phyloP scores from a whole-genome alignment of 768 basidiomycete species.

The Nidularia sp. region DNA sequence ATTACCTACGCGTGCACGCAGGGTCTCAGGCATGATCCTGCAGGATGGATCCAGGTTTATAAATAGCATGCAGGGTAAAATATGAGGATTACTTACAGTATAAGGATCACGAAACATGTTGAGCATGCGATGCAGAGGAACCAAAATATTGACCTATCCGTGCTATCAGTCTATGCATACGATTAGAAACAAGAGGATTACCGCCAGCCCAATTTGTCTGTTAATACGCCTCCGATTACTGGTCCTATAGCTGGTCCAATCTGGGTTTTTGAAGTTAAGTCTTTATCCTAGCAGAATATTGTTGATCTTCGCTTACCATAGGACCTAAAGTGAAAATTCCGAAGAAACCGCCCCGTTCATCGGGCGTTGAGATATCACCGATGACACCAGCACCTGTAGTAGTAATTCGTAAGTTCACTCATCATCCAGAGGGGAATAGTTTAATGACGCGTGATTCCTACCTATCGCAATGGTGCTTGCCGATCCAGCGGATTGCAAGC shows the following conservation, averaged over 20 bases:
- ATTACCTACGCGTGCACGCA: constrained; percentile 51
- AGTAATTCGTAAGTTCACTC: neutral
- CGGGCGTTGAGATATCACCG: constrained; percentile 68
- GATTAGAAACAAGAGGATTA: constrained; percentile 15
- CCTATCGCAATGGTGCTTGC: constrained; percentile 78
- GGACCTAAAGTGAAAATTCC: constrained; percentile 66
- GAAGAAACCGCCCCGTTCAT: constrained; percentile 72
- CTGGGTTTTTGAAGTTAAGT: constrained; percentile 20
- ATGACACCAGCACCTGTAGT: constrained; percentile 71
- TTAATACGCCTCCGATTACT: constrained; percentile 55
- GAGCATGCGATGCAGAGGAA: constrained; percentile 49
- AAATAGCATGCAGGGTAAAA: constrained; percentile 9
- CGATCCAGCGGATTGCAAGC: constrained; percentile 74
- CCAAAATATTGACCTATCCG: constrained; percentile 56
- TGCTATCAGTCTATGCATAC: neutral
- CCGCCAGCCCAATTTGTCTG: constrained; percentile 64
- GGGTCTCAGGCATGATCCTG: constrained; percentile 50
- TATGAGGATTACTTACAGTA: constrained; percentile 30
- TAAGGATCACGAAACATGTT: constrained; percentile 39
- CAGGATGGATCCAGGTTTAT: constrained; percentile 21
- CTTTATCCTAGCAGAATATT: neutral
- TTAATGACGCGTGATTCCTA: constrained; percentile 12
- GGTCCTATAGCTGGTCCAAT: constrained; percentile 60
- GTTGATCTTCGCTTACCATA: constrained; percentile 33
- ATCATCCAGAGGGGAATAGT: neutral